Percentiles rank a stretch among this genome's conserved stretches.
Conservation (phyloP, 208 protist genomes). For the Trypanosomatidae sp. region DNA sequence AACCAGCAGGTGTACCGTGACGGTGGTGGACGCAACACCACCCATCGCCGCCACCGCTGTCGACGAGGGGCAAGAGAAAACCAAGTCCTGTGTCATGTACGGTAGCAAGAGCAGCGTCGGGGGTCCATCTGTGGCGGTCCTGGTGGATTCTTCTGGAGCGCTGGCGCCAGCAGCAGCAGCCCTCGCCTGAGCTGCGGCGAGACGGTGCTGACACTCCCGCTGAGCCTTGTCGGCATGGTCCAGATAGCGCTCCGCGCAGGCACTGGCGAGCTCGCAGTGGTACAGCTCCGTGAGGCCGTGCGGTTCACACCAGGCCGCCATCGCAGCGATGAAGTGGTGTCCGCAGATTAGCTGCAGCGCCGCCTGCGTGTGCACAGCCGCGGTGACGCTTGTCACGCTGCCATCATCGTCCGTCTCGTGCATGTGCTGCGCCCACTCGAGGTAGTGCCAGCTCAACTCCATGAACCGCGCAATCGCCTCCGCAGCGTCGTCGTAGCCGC, state of each 20-base stretch:
- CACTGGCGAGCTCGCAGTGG: conserved; percentile 72
- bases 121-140: background rate
- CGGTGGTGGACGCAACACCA: background rate
- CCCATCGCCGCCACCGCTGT: background rate
- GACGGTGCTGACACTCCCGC: conserved; percentile 41
- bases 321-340: conserved; percentile 72
- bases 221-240: conserved; percentile 5
- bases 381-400: background rate
- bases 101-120: conserved; percentile 11
- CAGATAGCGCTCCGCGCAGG: conserved; percentile 66
- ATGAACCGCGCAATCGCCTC: conserved; percentile 77
- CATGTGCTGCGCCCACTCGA: conserved; percentile 16
- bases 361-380: conserved; percentile 10
- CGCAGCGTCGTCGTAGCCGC: conserved; percentile 70
- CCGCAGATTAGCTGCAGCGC: conserved; percentile 66
- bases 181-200: conserved; percentile 34
- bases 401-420: background rate
- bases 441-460: conserved; percentile 54
- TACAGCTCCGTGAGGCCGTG: conserved; percentile 48
- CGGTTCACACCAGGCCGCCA: conserved; percentile 64
- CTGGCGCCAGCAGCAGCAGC: background rate
- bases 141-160: background rate
- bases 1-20: conserved; percentile 13
- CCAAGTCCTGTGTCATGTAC: conserved; percentile 18
- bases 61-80: conserved; percentile 4